Percentiles rank a stretch among this genome's conserved stretches.
phyloP scores from a whole-genome alignment of 108 stramenopile species.

The Skeletonema marinoi region DNA sequence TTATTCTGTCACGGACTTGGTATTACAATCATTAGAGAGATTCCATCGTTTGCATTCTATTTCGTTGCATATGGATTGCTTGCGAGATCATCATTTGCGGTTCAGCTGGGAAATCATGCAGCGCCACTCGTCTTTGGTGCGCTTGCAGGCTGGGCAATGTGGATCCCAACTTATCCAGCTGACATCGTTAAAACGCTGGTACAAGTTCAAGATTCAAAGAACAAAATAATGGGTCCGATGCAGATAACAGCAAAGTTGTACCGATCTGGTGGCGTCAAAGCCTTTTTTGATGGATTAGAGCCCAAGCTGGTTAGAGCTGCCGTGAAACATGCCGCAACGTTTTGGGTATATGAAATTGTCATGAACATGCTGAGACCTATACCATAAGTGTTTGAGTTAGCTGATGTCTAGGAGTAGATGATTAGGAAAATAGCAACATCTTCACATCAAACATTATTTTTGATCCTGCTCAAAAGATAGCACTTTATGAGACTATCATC shows the following conservation, averaged over 20 bases:
- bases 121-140: slow-evolving; percentile 67
- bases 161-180: slow-evolving; percentile 71
- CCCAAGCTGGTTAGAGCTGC: slow-evolving; percentile 61
- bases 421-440: not conserved
- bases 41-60: slow-evolving; percentile 60
- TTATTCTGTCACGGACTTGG: slow-evolving; percentile 54
- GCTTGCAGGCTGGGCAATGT: slow-evolving; percentile 54
- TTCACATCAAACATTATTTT: too few species aligned
- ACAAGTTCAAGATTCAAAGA: slow-evolving; percentile 36
- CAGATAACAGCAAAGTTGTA: slow-evolving; percentile 49
- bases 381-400: not conserved
- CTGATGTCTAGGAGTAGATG: slow-evolving; percentile 11
- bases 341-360: slow-evolving; percentile 46
- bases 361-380: slow-evolving; percentile 36
- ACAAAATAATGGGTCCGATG: slow-evolving; percentile 23
- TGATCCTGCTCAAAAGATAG: too few species aligned
- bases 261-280: slow-evolving; percentile 46
- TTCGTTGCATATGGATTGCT: slow-evolving; percentile 58
- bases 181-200: slow-evolving; percentile 71
- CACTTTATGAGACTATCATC: not conserved
- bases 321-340: slow-evolving; percentile 68
- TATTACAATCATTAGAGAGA: slow-evolving; percentile 52
- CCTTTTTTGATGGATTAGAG: slow-evolving; percentile 61
- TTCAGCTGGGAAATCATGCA: slow-evolving; percentile 18
- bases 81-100: slow-evolving; percentile 25